These are phyloP conservation scores for Kodamaea laetipori DNA, from an alignment of 805 yeast species.

Conservation along the genomic window DNA sequence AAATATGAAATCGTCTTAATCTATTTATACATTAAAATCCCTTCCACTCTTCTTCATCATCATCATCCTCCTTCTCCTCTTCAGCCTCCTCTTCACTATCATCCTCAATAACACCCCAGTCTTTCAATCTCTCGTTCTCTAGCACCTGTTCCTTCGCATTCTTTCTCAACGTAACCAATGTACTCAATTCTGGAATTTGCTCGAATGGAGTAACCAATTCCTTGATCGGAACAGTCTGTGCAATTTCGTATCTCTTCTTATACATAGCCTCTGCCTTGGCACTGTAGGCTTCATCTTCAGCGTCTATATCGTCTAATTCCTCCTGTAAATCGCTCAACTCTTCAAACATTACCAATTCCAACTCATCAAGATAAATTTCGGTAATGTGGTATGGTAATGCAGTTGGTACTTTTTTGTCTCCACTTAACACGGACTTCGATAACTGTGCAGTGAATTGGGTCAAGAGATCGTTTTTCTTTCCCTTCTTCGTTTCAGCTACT, in stretches of 20 bases:
- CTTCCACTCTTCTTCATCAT: constrained; percentile 34
- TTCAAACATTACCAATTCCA: constrained; percentile 64
- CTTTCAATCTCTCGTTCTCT: constrained; percentile 58
- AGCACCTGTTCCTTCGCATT: constrained; percentile 68
- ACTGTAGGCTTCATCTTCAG: constrained; percentile 34
- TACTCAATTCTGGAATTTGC: constrained; percentile 48
- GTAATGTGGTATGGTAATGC: constrained; percentile 83
- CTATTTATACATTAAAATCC: constrained; percentile 26
- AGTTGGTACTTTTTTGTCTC: constrained; percentile 60
- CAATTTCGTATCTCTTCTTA: constrained; percentile 32
- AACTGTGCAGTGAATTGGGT: constrained; percentile 47
- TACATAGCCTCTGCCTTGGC: constrained; percentile 35
- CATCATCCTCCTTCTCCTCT: constrained; percentile 18
- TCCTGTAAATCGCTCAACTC: constrained; percentile 49
- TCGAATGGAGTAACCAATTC: constrained; percentile 62
- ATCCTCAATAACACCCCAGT: constrained; percentile 60
- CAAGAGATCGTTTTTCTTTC: constrained; percentile 35
- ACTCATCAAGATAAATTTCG: constrained; percentile 83
- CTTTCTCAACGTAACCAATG: constrained; percentile 63
- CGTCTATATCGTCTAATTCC: constrained; percentile 30
- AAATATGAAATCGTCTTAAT: neutral
- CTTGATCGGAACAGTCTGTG: constrained; percentile 53
- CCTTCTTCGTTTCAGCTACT: constrained; percentile 45
- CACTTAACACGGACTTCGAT: constrained; percentile 52
- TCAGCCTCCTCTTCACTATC: constrained; percentile 25